phyloP scores from a whole-genome alignment of 441 rosid species.

The Pelargonium fulgidum region DNA sequence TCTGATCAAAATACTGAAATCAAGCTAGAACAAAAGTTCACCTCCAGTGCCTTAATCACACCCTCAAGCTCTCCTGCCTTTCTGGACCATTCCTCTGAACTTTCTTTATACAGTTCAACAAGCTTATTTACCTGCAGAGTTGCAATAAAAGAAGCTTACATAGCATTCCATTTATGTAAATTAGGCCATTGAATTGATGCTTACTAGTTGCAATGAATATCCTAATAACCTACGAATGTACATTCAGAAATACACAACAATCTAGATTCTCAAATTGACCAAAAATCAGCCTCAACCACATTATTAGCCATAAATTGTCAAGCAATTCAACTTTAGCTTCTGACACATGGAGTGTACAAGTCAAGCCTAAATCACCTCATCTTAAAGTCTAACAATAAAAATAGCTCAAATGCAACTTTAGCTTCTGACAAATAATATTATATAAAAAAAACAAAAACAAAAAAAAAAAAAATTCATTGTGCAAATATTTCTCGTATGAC shows the following conservation, averaged over 20 bases:
- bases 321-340: too few species aligned
- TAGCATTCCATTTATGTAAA: not conserved
- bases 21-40: conserved; percentile 28
- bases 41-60: conserved; percentile 87
- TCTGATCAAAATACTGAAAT: conserved; percentile 9
- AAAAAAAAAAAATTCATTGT: not conserved
- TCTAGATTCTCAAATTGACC: not conserved
- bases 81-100: conserved; percentile 84
- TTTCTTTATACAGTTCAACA: conserved; percentile 81
- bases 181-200: not conserved
- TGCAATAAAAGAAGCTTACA: not conserved
- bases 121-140: conserved; percentile 70
- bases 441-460: too few species aligned
- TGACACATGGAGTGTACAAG: too few species aligned
- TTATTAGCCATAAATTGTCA: too few species aligned
- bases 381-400: not conserved
- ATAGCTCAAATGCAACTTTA: not conserved
- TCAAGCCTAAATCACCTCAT: too few species aligned
- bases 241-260: too few species aligned
- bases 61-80: conserved; percentile 98
- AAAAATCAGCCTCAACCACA: not conserved
- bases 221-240: too few species aligned
- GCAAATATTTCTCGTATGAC: conserved; percentile 22
- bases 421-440: not conserved
- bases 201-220: not conserved